Conservation (phyloP, 257 asterid species). For the Ilex aquifolium region DNA sequence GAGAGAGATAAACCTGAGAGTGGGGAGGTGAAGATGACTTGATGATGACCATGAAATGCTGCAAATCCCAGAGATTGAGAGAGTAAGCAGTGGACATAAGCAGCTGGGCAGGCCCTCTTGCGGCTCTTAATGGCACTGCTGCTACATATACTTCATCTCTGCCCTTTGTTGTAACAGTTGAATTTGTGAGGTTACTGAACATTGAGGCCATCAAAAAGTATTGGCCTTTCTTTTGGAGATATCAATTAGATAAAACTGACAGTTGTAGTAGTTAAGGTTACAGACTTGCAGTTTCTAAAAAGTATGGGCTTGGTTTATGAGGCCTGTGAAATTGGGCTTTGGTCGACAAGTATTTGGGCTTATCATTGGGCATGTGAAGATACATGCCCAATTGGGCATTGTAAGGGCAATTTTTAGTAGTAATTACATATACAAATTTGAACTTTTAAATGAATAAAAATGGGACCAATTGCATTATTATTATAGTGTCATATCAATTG, state of each 20-base stretch:
- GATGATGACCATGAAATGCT: slow-evolving; percentile 76
- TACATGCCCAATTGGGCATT: no score
- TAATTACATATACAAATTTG: no score
- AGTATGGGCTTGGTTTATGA: neutral
- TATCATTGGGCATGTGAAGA: no score
- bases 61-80: slow-evolving; percentile 46
- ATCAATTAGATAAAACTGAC: neutral
- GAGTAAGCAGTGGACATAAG: slow-evolving; percentile 57
- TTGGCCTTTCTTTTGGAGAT: neutral
- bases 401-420: no score
- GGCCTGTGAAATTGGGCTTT: neutral
- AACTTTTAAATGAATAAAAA: no score
- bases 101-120: slow-evolving; percentile 54
- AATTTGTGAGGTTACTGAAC: neutral
- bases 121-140: slow-evolving; percentile 54
- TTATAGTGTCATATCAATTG: no score
- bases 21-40: slow-evolving; percentile 22
- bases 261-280: neutral
- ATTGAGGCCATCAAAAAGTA: neutral
- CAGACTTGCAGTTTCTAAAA: neutral
- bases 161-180: neutral
- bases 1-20: slow-evolving; percentile 14
- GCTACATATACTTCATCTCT: slow-evolving; percentile 68
- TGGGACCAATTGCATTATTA: no score
- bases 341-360: neutral